Base-by-base conservation (phyloP, 1,284 basidiomycete species). In the Leccinum holopus region DNA sequence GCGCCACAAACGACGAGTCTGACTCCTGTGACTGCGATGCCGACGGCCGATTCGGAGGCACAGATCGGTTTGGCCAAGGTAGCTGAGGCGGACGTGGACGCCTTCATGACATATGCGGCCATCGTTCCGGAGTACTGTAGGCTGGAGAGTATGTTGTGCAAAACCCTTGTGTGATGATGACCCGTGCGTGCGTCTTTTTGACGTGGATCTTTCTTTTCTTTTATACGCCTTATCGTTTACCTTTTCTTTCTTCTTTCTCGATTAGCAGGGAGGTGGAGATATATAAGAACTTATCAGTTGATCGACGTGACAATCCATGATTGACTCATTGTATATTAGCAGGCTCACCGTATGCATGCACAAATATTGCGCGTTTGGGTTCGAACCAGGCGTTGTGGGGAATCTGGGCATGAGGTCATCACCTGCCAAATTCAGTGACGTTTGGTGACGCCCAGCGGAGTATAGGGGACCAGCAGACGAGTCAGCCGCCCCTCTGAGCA, bases 111-210 rank as follows among this genome's bases (percentile, higher is more conserved):
- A 1, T 93, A 93, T 73, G 90, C 91, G 11, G 84, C 88, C 39
- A 88, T 92, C 70, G 88, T 92, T n/a, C 88, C 90, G 14, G 91
- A 93, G 76, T 92, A 85, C 73, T 87, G 84, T 75, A 78, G 91
- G 55, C 76, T 93, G 67, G 91, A 92, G 75, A 82, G 84, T 11
- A 85, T 92, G 83, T 74, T 92, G 54, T 82, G 87, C 68, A 91
- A 90, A 75, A 78, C 78, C 14, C 76, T 84, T 58, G 83, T 85
- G n/a, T 84, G 70, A 78, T 33, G 12, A 16, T 16, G 25, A 28
- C 7, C 51, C 11, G 21, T 51, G 41, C 37, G 49, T 60, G 49
- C 49, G 9, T 33, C n/a, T 30, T 55, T 28, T 58, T 16, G 61
- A 25, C 21, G 3, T n/a, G 35, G 51, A 37, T 51, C 25, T 41